Percentiles rank a stretch among this genome's conserved stretches.
Conservation (phyloP, 768 basidiomycete species). For the Suillus plorans region DNA sequence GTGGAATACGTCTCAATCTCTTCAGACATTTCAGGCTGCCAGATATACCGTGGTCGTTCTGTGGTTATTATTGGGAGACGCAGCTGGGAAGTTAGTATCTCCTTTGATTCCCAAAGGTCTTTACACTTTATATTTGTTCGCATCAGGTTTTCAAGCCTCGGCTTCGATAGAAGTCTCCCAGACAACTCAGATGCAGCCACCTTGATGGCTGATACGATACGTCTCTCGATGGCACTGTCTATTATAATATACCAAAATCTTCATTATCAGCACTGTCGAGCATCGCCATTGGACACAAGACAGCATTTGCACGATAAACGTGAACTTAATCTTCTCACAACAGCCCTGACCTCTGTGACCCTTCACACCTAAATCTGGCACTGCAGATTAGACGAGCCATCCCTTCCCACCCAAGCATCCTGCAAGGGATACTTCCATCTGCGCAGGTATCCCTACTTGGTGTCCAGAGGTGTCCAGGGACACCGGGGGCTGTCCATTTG, state of each 20-base stretch:
- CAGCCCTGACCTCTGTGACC: constrained; percentile 5
- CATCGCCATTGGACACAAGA: constrained; percentile 15
- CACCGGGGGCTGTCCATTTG: background rate
- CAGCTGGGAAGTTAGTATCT: constrained; percentile 12
- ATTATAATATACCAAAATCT: constrained; percentile 4
- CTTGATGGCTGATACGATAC: background rate
- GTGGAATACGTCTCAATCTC: constrained; percentile 44
- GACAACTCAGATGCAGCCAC: constrained; percentile 20
- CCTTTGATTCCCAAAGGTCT: constrained; percentile 3
- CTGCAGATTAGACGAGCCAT: background rate
- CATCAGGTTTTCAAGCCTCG: constrained; percentile 3
- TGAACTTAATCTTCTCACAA: constrained; percentile 23
- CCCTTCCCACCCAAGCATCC: background rate
- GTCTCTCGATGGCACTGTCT: background rate
- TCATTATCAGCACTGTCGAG: constrained; percentile 23
- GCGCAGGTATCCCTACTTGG: background rate
- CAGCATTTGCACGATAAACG: constrained; percentile 20
- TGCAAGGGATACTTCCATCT: background rate
- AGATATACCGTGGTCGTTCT: constrained; percentile 6
- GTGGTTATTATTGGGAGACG: constrained; percentile 9
- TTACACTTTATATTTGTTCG: constrained; percentile 4
- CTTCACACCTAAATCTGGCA: background rate
- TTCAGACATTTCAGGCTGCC: constrained; percentile 26
- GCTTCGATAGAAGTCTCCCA: constrained; percentile 19
- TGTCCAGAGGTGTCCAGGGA: background rate